These are phyloP conservation scores for Hordeum pubiflorum DNA, from an alignment of 202 grass and related monocot species.

Conservation along the genomic window DNA sequence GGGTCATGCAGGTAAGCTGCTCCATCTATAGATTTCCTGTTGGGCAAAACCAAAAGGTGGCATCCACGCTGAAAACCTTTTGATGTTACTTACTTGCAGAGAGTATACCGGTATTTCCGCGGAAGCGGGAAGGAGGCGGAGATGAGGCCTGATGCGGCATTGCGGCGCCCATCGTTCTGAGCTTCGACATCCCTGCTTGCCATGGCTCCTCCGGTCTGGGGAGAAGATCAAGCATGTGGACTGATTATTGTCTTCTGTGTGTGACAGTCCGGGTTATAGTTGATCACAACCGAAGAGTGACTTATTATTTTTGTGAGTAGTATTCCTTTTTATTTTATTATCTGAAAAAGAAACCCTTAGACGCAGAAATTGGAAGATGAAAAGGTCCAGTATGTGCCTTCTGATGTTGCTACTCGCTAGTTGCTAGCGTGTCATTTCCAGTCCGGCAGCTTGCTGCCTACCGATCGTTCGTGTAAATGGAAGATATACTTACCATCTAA, in stretches of 20 bases:
- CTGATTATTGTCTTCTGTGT: background rate
- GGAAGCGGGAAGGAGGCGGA: conserved; percentile 34
- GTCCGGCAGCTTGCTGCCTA: background rate
- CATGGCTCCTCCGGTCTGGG: no score
- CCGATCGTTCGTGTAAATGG: background rate
- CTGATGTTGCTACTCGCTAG: no score
- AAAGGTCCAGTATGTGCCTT: no score
- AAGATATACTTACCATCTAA: background rate
- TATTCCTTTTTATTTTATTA: background rate
- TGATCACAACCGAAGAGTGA: background rate
- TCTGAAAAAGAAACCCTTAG: background rate
- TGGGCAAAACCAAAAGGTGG: background rate
- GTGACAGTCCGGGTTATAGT: background rate
- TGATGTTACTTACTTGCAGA: conserved; percentile 13
- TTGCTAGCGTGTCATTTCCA: no score
- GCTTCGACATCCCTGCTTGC: background rate
- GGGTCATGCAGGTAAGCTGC: conserved; percentile 48
- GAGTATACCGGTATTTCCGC: conserved; percentile 42
- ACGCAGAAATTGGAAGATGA: no score
- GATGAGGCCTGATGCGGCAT: conserved; percentile 30
- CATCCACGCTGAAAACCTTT: background rate
- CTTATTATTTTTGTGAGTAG: background rate
- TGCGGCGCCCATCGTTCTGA: conserved; percentile 2
- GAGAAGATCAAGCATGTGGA: background rate
- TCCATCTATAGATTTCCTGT: background rate